phyloP scores from a whole-genome alignment of 1,139 yeast genomes.

The Diutina ranongensis region DNA sequence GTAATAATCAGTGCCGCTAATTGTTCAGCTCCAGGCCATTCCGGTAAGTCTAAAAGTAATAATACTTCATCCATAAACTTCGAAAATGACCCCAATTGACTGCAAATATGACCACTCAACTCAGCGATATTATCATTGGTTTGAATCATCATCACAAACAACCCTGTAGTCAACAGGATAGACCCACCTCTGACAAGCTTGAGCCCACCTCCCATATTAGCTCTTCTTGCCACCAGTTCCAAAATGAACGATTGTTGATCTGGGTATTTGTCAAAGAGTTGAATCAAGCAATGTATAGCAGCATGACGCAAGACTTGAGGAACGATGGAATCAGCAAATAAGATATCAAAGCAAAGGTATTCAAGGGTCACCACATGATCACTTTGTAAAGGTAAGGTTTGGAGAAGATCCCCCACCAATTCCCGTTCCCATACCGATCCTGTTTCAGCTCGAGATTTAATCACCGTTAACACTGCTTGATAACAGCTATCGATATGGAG shows the following conservation, averaged over 20 bases:
- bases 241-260: conserved; percentile 1
- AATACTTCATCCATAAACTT: not conserved
- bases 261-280: not conserved
- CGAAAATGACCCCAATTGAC: not conserved
- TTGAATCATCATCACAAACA: conserved; percentile 1
- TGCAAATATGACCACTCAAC: not conserved
- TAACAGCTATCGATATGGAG: not conserved
- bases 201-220: not conserved
- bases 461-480: not conserved
- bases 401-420: not conserved
- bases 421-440: not conserved
- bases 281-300: not conserved
- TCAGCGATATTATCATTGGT: not conserved
- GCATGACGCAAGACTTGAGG: not conserved
- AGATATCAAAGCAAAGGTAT: conserved; percentile 1
- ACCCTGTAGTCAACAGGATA: not conserved
- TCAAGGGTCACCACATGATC: conserved; percentile 2
- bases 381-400: not conserved
- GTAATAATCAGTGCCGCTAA: not conserved
- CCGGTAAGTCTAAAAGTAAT: not conserved
- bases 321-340: not conserved
- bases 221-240: not conserved
- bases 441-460: not conserved
- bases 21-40: conserved; percentile 6
- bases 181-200: not conserved